phyloP scores from a whole-genome alignment of 192 early-diverging fungal genomes.

The Chytriomyces hyalinus region DNA sequence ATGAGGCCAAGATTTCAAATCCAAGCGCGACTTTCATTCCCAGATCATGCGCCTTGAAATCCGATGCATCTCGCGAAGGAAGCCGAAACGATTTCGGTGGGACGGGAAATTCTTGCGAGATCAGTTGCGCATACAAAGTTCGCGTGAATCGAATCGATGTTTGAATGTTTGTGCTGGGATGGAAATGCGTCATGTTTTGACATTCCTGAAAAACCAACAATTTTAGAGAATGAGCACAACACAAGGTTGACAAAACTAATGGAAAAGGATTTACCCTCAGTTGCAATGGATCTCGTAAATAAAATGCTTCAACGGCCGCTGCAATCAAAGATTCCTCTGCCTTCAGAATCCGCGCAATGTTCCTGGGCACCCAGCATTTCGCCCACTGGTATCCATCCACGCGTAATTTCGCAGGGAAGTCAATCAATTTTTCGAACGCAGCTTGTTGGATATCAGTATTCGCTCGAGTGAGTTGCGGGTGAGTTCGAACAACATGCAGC shows the following conservation, averaged over 20 bases:
- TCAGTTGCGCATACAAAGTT: constrained; percentile 82
- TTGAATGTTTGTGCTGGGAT: constrained; percentile 61
- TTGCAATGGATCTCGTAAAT: constrained; percentile 74
- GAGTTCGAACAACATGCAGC: constrained; percentile 32
- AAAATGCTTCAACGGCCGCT: constrained; percentile 82
- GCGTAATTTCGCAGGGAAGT: constrained; percentile 59
- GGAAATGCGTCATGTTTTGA: constrained; percentile 68
- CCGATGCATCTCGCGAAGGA: constrained; percentile 54
- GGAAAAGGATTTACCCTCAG: constrained; percentile 47
- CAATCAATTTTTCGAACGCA: constrained; percentile 33
- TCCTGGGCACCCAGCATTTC: constrained; percentile 70
- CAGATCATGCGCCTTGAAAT: constrained; percentile 70
- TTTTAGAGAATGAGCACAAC: too few species aligned
- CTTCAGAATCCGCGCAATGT: constrained; percentile 70
- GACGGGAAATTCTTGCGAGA: constrained; percentile 58
- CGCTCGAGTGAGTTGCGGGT: constrained; percentile 60
- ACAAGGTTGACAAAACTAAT: too few species aligned
- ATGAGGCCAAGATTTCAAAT: constrained; percentile 79
- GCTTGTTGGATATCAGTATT: constrained; percentile 61
- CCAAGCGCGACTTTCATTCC: constrained; percentile 94
- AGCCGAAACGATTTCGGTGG: constrained; percentile 68
- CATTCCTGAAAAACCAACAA: constrained; percentile 42
- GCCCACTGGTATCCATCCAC: constrained; percentile 68
- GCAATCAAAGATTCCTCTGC: constrained; percentile 76
- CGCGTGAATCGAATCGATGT: constrained; percentile 75